Conservation (phyloP, 306 rosid genomes). For the Prunus salicina region DNA sequence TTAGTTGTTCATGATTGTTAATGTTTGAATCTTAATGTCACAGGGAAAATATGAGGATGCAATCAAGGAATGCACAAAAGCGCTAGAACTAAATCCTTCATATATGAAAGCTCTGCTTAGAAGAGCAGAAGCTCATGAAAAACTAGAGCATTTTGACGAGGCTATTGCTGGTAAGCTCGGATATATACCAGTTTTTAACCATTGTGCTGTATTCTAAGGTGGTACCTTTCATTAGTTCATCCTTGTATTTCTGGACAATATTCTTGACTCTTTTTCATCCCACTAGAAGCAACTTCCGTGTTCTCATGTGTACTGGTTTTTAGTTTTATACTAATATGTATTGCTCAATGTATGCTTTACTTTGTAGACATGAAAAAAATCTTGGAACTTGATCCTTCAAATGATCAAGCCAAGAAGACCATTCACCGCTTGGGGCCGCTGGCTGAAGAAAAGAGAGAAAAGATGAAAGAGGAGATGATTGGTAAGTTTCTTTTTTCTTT, state of each 20-base stretch:
- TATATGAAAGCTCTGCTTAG: slow-evolving; percentile 75
- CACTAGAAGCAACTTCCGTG: not conserved
- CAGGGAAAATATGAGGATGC: slow-evolving; percentile 81
- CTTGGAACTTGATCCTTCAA: slow-evolving; percentile 77
- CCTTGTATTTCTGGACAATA: not conserved
- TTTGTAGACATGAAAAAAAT: slow-evolving; percentile 71
- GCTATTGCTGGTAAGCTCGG: slow-evolving; percentile 63
- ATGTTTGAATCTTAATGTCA: not conserved
- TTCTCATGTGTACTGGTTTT: slow-evolving; percentile 1
- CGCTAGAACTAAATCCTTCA: slow-evolving; percentile 72
- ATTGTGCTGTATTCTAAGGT: not conserved
- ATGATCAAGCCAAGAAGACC: slow-evolving; percentile 65
- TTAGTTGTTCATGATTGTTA: not conserved
- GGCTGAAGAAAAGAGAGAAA: slow-evolving; percentile 84
- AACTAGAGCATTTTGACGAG: slow-evolving; percentile 91
- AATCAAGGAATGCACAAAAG: slow-evolving; percentile 85
- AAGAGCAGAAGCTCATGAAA: slow-evolving; percentile 93
- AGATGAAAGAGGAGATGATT: slow-evolving; percentile 96
- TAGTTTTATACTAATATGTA: not conserved
- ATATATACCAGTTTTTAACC: not conserved
- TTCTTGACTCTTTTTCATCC: not conserved
- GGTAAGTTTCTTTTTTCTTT: slow-evolving; percentile 30
- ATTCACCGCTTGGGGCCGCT: slow-evolving; percentile 68
- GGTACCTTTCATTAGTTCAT: not conserved
- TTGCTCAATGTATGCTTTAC: slow-evolving; percentile 6